These are phyloP conservation scores for Yamadazyma atlantica DNA, from an alignment of 1,139 yeast species.

Conservation along the genomic window DNA sequence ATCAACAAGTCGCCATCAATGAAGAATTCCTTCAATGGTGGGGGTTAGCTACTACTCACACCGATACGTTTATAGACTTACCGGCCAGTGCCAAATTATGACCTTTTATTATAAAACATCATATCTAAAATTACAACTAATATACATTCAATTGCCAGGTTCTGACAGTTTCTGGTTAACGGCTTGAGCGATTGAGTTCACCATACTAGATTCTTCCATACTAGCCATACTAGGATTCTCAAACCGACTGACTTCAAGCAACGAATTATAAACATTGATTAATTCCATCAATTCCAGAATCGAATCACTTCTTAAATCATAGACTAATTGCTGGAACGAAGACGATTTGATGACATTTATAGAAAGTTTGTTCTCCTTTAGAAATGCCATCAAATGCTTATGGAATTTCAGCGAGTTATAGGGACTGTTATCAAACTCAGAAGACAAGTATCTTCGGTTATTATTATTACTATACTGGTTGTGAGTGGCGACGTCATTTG, in stretches of 20 bases:
- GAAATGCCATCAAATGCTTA: constrained; percentile 49
- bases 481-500: neutral
- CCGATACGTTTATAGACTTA: constrained; percentile 14
- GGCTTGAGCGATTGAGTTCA: constrained; percentile 18
- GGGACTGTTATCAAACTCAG: constrained; percentile 42
- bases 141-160: constrained; percentile 4
- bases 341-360: constrained; percentile 47
- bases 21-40: constrained; percentile 23
- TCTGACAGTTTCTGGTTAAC: constrained; percentile 19
- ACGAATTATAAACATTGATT: constrained; percentile 43
- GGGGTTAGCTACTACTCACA: constrained; percentile 24
- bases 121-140: constrained; percentile 3
- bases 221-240: constrained; percentile 13
- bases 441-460: constrained; percentile 19
- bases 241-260: constrained; percentile 45
- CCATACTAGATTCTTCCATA: constrained; percentile 19
- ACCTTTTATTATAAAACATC: too few relatives aligned
- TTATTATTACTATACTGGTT: constrained; percentile 11
- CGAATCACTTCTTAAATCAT: constrained; percentile 50
- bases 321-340: constrained; percentile 53
- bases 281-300: constrained; percentile 48
- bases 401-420: constrained; percentile 51
- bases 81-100: neutral
- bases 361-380: constrained; percentile 53
- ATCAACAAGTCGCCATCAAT: constrained; percentile 11